phyloP scores from a whole-genome alignment of 805 yeast species.

The Yarrowia phangngaensis region DNA sequence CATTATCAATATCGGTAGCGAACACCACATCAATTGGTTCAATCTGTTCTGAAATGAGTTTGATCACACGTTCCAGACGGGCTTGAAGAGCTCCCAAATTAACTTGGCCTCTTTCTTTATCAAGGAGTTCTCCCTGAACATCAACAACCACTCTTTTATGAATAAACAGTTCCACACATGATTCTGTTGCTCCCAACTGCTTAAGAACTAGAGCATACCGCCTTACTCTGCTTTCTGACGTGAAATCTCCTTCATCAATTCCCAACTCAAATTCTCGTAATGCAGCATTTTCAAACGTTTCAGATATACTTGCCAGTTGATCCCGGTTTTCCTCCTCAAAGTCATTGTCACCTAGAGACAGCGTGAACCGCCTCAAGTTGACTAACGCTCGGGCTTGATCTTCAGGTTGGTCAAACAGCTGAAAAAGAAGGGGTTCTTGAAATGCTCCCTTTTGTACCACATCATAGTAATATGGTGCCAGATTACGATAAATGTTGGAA shows the following conservation, averaged over 20 bases:
- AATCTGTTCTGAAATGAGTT: slow-evolving; percentile 42
- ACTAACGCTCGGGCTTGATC: slow-evolving; percentile 49
- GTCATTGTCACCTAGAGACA: slow-evolving; percentile 37
- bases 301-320: slow-evolving; percentile 53
- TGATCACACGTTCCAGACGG: slow-evolving; percentile 37
- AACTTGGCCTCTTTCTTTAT: slow-evolving; percentile 22
- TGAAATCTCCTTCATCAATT: slow-evolving; percentile 48
- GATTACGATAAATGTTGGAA: slow-evolving; percentile 39
- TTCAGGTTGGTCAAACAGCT: slow-evolving; percentile 48
- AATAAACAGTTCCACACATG: slow-evolving; percentile 37
- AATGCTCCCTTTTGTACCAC: slow-evolving; percentile 42
- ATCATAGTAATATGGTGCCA: slow-evolving; percentile 48
- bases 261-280: slow-evolving; percentile 63
- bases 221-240: slow-evolving; percentile 33
- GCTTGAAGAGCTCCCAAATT: slow-evolving; percentile 30
- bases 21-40: slow-evolving; percentile 45
- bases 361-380: slow-evolving; percentile 44
- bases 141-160: slow-evolving; percentile 30
- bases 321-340: slow-evolving; percentile 40
- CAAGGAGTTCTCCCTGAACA: slow-evolving; percentile 7
- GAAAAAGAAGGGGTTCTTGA: slow-evolving; percentile 47
- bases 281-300: slow-evolving; percentile 68
- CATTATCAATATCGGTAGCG: slow-evolving; percentile 44
- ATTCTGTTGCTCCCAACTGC: slow-evolving; percentile 39
- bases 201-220: slow-evolving; percentile 39